Evolutionary conservation across 2,329 filamentous ascomycete genomes (phyloP).

Genomic region (Talaromyces sp.): DNA sequence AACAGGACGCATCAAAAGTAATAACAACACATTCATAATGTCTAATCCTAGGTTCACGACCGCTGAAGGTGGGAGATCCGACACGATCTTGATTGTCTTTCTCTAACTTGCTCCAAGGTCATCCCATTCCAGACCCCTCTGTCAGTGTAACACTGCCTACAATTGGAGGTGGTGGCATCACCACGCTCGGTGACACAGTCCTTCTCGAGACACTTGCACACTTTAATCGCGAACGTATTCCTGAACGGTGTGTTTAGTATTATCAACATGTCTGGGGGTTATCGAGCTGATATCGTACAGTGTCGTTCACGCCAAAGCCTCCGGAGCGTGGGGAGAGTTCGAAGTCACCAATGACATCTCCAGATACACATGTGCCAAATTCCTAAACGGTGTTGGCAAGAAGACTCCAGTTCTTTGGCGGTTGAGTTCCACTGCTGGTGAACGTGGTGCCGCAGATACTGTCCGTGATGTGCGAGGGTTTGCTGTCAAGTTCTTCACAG

Average conservation of each 20-base stretch:
- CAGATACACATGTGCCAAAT: constrained; percentile 51
- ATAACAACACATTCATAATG: background rate
- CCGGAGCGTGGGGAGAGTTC: constrained; percentile 54
- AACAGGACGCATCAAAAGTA: background rate
- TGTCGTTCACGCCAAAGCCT: constrained; percentile 51
- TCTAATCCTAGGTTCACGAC: background rate
- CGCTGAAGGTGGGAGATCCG: background rate
- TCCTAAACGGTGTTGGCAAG: constrained; percentile 51
- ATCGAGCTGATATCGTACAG: background rate
- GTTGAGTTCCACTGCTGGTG: constrained; percentile 44
- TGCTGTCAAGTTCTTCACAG: constrained; percentile 48
- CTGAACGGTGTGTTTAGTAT: constrained; percentile 40
- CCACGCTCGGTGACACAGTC: constrained; percentile 9
- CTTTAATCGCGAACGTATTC: constrained; percentile 56
- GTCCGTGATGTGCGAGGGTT: constrained; percentile 49
- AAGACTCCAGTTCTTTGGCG: constrained; percentile 48
- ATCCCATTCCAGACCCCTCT: constrained; percentile 8
- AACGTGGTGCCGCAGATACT: constrained; percentile 45
- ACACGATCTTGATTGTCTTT: background rate
- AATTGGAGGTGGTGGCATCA: constrained; percentile 8
- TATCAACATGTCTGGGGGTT: constrained; percentile 20
- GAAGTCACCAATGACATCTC: constrained; percentile 57
- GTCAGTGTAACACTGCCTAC: constrained; percentile 9
- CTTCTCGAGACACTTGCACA: constrained; percentile 33
- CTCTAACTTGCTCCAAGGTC: constrained; percentile 15